Conservation (phyloP, 805 yeast genomes). For the Candida andamanensis region DNA sequence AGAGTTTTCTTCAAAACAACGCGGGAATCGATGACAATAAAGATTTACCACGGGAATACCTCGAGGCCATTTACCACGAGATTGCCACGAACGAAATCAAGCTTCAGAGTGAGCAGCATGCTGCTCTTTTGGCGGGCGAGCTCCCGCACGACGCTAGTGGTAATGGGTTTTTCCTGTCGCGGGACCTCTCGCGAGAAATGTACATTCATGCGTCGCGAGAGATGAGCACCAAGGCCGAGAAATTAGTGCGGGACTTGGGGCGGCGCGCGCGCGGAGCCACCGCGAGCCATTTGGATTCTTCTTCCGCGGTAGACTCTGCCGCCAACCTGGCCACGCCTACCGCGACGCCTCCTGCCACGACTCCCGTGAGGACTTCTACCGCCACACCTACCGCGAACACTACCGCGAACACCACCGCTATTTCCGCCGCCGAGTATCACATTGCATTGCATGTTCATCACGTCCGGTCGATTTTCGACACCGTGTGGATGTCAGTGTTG, state of each 20-base stretch:
- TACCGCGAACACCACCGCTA: too few relatives aligned
- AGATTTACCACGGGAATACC: slow-evolving; percentile 70
- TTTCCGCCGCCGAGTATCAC: too few relatives aligned
- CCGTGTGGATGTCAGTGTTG: slow-evolving; percentile 92
- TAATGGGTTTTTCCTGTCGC: slow-evolving; percentile 60
- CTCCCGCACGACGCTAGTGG: slow-evolving; percentile 27
- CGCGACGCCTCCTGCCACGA: too few relatives aligned
- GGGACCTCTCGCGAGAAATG: slow-evolving; percentile 72
- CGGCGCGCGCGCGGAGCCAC: slow-evolving; percentile 40
- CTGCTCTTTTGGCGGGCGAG: slow-evolving; percentile 74
- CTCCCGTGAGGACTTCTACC: too few relatives aligned
- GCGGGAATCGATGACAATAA: slow-evolving; percentile 89
- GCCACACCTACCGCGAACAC: too few relatives aligned
- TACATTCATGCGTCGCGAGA: slow-evolving; percentile 90
- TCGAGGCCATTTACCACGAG: slow-evolving; percentile 68
- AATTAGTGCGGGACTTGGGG: slow-evolving; percentile 65
- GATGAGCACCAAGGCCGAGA: slow-evolving; percentile 84
- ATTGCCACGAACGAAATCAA: slow-evolving; percentile 83
- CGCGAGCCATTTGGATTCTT: too few relatives aligned
- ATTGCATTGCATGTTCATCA: slow-evolving; percentile 86
- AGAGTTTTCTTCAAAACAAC: slow-evolving; percentile 82
- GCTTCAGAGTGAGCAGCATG: slow-evolving; percentile 88
- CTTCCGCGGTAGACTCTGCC: slow-evolving; percentile 32
- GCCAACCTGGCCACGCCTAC: neutral
- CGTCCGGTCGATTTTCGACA: slow-evolving; percentile 89